Evolutionary conservation across 768 basidiomycete species (phyloP), one percentile per base, ranked within the genome.

Genomic region (Psilocybe subaeruginosa): DNA sequence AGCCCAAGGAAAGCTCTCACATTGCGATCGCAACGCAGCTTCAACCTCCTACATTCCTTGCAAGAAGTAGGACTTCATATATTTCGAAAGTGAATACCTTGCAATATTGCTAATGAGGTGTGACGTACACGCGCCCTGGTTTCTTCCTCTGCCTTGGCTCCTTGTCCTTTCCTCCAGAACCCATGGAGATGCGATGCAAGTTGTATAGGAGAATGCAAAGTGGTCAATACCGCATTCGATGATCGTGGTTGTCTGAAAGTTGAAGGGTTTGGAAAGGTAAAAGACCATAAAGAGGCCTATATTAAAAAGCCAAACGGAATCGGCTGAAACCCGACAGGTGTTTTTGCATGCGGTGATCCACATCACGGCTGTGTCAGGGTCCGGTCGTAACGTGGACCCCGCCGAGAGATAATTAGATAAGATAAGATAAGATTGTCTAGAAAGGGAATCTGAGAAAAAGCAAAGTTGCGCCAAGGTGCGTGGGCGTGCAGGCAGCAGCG

Each of bases 21-120:
- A 72, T 85, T 84, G 67, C 82, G 82, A 69, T 90, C 88, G 65
- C 88, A 90, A 33, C 83, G 80, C 46, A 90, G 76, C 70, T 90
- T 89, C 45, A 90, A 77, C 48, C 88, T 79, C 51, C 81, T 73
- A 66, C 83, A 83, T 70, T 84, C 82, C 16, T 80, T 80, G 65
- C 83, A 84, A 14, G 80, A 77, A 11, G 83, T 84, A 4, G 81
- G 82, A 23, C 81, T 83, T 54, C 16, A 27, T 30, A 46, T 86
- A 51, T 81, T 84, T 66, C 79, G 78, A 64, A 43, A 79, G 60
- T 62, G 54, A 59, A 49, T 39, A 60, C 48, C 30, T 50, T 19
- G n/a, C 60, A 23, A 48, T 31, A 37, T 31, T 29, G 27, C 30
- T 51, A 27, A 29, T 23, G 9, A 47, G 37, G 33, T 63, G 53